These are phyloP conservation scores for Cercophora scortea DNA, from an alignment of 495 filamentous ascomycete genomes.

Conservation along the genomic window DNA sequence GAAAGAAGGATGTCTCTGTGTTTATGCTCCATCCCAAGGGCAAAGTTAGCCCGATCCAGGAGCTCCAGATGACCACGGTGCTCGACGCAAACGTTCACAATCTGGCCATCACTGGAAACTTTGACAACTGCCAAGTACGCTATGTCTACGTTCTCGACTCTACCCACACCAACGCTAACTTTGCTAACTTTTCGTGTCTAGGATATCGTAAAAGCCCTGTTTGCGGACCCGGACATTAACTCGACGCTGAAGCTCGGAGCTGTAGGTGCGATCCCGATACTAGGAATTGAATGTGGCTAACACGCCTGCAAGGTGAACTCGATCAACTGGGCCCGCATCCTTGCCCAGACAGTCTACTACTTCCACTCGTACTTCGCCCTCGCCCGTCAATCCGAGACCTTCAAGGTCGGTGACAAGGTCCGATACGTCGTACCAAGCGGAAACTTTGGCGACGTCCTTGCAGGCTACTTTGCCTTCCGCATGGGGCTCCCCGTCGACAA, in stretches of 20 bases:
- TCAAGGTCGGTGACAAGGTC: conserved; percentile 50
- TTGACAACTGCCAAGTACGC: conserved; percentile 84
- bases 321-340: conserved; percentile 84
- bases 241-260: conserved; percentile 67
- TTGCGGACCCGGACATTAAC: conserved; percentile 72
- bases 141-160: background rate
- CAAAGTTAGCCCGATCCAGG: conserved; percentile 75
- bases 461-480: conserved; percentile 80
- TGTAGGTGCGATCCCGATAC: conserved; percentile 7
- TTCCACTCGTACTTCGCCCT: conserved; percentile 85
- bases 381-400: conserved; percentile 38
- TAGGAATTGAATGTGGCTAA: too few species aligned
- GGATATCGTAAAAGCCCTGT: conserved; percentile 91
- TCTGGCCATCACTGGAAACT: conserved; percentile 74
- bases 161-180: background rate
- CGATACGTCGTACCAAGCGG: conserved; percentile 82
- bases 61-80: conserved; percentile 92
- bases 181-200: conserved; percentile 13
- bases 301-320: conserved; percentile 50
- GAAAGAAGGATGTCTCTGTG: conserved; percentile 91
- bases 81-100: conserved; percentile 85
- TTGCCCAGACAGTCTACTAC: conserved; percentile 92
- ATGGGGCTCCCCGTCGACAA: conserved; percentile 86
- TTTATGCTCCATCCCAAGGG: conserved; percentile 86
- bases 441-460: conserved; percentile 95